Conservation (phyloP, 2,329 filamentous ascomycete species). For the Paracamarosporium sp. region DNA sequence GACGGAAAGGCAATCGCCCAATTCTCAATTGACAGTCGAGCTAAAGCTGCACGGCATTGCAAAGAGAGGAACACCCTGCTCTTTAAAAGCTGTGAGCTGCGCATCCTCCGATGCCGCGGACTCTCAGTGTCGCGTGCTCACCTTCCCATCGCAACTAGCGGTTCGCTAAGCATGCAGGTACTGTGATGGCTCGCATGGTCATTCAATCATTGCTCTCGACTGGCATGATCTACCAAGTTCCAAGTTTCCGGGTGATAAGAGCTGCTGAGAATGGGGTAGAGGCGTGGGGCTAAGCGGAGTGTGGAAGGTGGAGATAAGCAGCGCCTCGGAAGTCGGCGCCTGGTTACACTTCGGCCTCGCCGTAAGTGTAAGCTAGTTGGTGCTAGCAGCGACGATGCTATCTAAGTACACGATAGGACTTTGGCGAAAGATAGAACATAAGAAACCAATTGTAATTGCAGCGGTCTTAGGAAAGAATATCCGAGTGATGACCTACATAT, state of each 20-base stretch:
- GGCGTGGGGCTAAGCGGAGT: conserved; percentile 7
- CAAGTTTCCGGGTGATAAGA: conserved; percentile 1
- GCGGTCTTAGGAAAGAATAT: background rate
- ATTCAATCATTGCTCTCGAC: background rate
- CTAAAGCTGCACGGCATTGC: background rate
- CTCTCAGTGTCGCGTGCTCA: conserved; percentile 6
- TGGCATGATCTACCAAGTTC: background rate
- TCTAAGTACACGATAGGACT: background rate
- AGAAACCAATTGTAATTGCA: background rate
- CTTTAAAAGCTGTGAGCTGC: background rate
- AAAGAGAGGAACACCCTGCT: background rate
- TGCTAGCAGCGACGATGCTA: background rate
- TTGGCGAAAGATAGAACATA: background rate
- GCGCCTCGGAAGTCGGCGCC: background rate
- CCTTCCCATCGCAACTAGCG: conserved; percentile 5
- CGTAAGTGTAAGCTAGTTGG: background rate
- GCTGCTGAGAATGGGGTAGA: background rate
- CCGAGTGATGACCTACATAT: background rate
- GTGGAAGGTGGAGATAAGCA: conserved; percentile 12
- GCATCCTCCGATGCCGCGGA: background rate
- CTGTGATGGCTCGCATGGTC: background rate
- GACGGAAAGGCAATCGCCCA: background rate
- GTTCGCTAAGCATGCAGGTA: conserved; percentile 1
- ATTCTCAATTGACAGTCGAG: background rate
- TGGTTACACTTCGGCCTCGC: background rate